phyloP scores from a whole-genome alignment of 768 basidiomycete species.

The Hericium erinaceus region DNA sequence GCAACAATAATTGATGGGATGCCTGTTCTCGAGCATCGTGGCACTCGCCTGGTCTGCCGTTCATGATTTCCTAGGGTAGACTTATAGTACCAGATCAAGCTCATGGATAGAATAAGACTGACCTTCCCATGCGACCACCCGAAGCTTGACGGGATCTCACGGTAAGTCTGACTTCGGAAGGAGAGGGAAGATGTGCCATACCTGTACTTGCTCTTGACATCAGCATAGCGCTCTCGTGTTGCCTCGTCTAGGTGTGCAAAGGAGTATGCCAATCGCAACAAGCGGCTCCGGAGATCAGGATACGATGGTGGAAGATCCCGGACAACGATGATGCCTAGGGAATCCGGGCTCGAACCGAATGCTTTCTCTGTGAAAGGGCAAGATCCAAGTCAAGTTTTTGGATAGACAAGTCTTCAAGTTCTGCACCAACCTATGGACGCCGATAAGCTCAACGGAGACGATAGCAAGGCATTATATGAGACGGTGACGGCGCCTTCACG shows the following conservation, averaged over 20 bases:
- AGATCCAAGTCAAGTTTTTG: constrained; percentile 1
- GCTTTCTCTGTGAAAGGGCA: constrained; percentile 45
- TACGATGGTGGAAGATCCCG: constrained; percentile 73
- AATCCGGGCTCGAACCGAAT: constrained; percentile 71
- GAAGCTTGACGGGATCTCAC: constrained; percentile 38
- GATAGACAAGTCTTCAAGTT: neutral
- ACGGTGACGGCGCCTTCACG: constrained; percentile 48
- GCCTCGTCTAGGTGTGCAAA: constrained; percentile 67
- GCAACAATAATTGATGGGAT: neutral
- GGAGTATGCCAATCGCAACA: constrained; percentile 66
- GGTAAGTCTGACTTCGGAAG: neutral
- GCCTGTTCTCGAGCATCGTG: neutral
- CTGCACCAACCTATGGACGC: constrained; percentile 48
- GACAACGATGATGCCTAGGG: constrained; percentile 75
- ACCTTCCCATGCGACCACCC: constrained; percentile 99
- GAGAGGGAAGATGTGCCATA: constrained; percentile 20
- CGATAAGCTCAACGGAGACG: constrained; percentile 42
- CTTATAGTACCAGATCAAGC: neutral
- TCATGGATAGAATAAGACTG: constrained; percentile 2
- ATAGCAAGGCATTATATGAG: constrained; percentile 49
- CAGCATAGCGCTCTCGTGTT: constrained; percentile 64
- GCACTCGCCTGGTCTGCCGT: constrained; percentile 67
- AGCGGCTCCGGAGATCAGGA: constrained; percentile 47
- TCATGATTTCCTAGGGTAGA: constrained; percentile 77
- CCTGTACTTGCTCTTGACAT: constrained; percentile 70